Percentiles rank a stretch among this genome's conserved stretches.
Evolutionary conservation across 2,329 filamentous ascomycete genomes (phyloP).

Genomic region (Diplodia sapinea): DNA sequence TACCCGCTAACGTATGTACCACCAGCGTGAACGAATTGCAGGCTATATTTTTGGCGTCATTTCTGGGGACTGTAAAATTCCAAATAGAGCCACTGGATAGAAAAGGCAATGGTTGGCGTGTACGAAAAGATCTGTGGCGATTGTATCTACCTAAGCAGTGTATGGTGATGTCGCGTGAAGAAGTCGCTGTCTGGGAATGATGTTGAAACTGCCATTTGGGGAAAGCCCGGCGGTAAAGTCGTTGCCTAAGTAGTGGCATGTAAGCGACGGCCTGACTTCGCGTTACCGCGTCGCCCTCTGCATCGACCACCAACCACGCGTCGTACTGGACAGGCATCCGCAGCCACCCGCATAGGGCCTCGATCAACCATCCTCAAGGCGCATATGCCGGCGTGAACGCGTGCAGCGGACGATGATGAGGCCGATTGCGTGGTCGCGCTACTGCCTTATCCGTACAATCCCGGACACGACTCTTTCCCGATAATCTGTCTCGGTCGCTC

Average conservation of each 20-base stretch:
- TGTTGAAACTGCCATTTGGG: conserved; percentile 20
- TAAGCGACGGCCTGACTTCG: conserved; percentile 13
- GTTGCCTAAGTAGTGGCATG: conserved; percentile 5
- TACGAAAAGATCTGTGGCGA: not conserved
- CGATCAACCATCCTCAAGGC: not conserved
- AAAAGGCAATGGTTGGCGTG: not conserved
- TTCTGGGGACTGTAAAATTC: conserved; percentile 3
- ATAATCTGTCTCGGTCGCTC: not conserved
- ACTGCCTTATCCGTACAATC: not conserved
- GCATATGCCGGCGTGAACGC: not conserved
- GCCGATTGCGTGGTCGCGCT: not conserved
- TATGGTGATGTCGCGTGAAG: not conserved
- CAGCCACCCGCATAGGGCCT: not conserved
- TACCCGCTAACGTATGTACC: not conserved
- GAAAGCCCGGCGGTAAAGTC: conserved; percentile 17
- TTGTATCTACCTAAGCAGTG: not conserved
- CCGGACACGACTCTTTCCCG: not conserved
- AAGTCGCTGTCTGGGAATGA: not conserved
- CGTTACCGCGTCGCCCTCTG: conserved; percentile 3
- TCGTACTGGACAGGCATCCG: not conserved
- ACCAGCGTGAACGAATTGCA: not conserved
- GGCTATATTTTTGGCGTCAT: not conserved
- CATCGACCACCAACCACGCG: not conserved
- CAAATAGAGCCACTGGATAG: not conserved
- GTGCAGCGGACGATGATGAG: not conserved